phyloP scores from a whole-genome alignment of 2,329 filamentous ascomycete genomes.

The Dactylellina parvicollis region DNA sequence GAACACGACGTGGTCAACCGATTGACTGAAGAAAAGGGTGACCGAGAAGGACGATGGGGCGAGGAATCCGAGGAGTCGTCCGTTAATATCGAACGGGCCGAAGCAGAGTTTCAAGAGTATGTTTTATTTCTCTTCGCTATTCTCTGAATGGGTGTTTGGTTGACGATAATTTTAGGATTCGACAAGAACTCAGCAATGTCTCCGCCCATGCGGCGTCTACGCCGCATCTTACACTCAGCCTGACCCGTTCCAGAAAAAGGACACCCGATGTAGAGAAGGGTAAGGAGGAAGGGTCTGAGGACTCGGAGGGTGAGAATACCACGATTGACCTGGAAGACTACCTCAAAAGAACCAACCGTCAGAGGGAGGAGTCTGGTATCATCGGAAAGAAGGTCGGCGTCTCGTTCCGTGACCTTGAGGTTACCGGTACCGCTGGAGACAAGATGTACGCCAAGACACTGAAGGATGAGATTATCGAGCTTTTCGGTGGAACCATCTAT shows the following conservation, averaged over 20 bases:
- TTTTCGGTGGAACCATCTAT: constrained; percentile 56
- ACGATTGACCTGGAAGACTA: constrained; percentile 58
- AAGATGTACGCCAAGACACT: constrained; percentile 56
- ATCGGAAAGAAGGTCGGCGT: constrained; percentile 58
- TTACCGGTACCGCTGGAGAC: constrained; percentile 56
- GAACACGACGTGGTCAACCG: constrained; percentile 17
- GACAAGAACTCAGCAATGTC: constrained; percentile 35
- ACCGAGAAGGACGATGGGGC: constrained; percentile 49
- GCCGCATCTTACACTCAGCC: constrained; percentile 22
- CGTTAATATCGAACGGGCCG: constrained; percentile 56
- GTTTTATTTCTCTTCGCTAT: too few relatives aligned
- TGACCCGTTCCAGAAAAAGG: constrained; percentile 33
- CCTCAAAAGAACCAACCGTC: constrained; percentile 54
- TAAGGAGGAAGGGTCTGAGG: constrained; percentile 52
- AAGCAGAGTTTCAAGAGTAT: constrained; percentile 58
- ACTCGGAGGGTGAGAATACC: constrained; percentile 41
- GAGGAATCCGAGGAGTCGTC: constrained; percentile 51
- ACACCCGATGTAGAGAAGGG: constrained; percentile 40
- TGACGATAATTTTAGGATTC: constrained; percentile 14
- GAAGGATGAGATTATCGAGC: constrained; percentile 55
- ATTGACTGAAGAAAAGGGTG: neutral
- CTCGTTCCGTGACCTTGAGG: constrained; percentile 57
- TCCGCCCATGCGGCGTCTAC: constrained; percentile 11
- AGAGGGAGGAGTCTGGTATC: constrained; percentile 55
- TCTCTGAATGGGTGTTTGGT: too few relatives aligned